phyloP scores from a whole-genome alignment of 2,329 filamentous ascomycete species.

The Dothiorella sarmentorum region DNA sequence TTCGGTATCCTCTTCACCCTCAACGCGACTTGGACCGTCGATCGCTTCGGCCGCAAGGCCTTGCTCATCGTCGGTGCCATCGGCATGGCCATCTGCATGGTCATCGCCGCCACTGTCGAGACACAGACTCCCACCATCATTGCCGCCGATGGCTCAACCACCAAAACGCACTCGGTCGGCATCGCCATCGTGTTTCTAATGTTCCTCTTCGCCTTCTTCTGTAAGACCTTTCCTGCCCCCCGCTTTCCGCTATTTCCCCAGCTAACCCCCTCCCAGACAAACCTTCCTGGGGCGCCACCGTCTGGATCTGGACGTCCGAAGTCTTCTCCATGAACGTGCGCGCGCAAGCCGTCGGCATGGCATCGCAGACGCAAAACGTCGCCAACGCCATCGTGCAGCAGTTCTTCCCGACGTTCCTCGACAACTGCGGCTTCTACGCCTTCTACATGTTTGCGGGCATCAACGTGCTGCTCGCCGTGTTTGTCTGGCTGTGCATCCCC shows the following conservation, averaged over 20 bases:
- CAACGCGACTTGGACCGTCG: conserved; percentile 70
- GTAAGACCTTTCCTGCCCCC: conserved; percentile 35
- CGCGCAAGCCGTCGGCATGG: conserved; percentile 68
- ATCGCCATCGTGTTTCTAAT: conserved; percentile 67
- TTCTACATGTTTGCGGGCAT: conserved; percentile 48
- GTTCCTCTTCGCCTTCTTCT: conserved; percentile 64
- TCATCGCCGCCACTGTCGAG: conserved; percentile 59
- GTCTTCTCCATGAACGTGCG: conserved; percentile 71
- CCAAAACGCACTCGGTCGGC: conserved; percentile 58
- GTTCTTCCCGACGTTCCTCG: conserved; percentile 66
- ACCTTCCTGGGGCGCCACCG: conserved; percentile 65
- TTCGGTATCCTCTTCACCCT: conserved; percentile 70
- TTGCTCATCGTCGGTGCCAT: conserved; percentile 65
- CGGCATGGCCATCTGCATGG: conserved; percentile 69
- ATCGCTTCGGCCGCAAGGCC: conserved; percentile 68
- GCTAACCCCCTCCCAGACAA: conserved; percentile 51
- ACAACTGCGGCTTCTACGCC: conserved; percentile 55
- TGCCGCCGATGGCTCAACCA: conserved; percentile 37
- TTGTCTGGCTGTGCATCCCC: conserved; percentile 41
- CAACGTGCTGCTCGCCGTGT: conserved; percentile 8
- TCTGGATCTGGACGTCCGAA: conserved; percentile 69
- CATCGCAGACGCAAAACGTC: conserved; percentile 54
- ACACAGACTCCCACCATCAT: conserved; percentile 54
- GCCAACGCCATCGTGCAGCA: conserved; percentile 67
- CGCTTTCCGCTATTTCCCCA: neutral